Evolutionary conservation across 78 protist genomes (phyloP).

Genomic region (Dictyostelium discoideum): dicty_2.7 NC_007089.4:15001-15500

Average conservation of each 20-base stretch:
- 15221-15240: conserved; percentile 63
- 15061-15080: background rate
- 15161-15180: conserved; percentile 69
- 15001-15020: background rate
- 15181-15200: conserved; percentile 63
- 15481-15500: conserved; percentile 68
- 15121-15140: conserved; percentile 28
- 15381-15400: background rate
- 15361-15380: background rate
- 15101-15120: background rate
- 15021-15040: background rate
- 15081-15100: conserved; percentile 4
- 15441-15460: conserved; percentile 33
- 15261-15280: conserved; percentile 65
- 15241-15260: conserved; percentile 52
- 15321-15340: too few species aligned
- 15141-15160: conserved; percentile 74
- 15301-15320: conserved; percentile 56
- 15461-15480: conserved; percentile 45
- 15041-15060: background rate
- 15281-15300: conserved; percentile 58
- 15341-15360: background rate
- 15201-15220: conserved; percentile 70
- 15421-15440: conserved; percentile 66
- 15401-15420: background rate